Evolutionary conservation across 305 asterid species (phyloP).

Genomic region (Ilex paraguariensis): DNA sequence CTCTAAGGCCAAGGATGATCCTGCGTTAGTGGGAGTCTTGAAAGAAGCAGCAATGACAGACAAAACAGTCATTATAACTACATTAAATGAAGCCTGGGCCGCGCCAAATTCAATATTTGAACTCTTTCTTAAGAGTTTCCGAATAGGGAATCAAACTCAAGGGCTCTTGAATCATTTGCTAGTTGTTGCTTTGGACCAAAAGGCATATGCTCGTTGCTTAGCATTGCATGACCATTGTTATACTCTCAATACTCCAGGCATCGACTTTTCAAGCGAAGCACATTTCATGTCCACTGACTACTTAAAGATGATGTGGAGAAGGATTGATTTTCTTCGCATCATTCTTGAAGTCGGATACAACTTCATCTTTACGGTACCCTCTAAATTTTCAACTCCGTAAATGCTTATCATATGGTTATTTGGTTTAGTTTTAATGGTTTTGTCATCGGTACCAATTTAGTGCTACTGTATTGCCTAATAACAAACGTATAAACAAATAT

Average conservation of each 20-base stretch:
- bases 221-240: constrained; percentile 31
- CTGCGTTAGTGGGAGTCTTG: constrained; percentile 27
- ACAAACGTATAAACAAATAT: no score
- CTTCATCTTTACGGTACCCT: constrained; percentile 43
- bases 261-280: constrained; percentile 42
- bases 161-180: constrained; percentile 44
- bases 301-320: constrained; percentile 57
- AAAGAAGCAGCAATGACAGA: constrained; percentile 41
- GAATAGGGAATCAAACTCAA: constrained; percentile 40
- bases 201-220: constrained; percentile 39
- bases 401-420: background rate
- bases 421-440: no score
- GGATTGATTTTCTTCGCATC: constrained; percentile 34
- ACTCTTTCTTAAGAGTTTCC: constrained; percentile 51
- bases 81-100: constrained; percentile 58
- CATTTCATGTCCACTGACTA: constrained; percentile 38
- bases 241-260: constrained; percentile 28
- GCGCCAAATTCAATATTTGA: constrained; percentile 42
- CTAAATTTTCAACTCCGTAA: background rate
- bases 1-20: constrained; percentile 19
- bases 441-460: no score
- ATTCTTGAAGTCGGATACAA: constrained; percentile 47
- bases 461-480: no score
- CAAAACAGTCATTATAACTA: constrained; percentile 53
- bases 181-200: constrained; percentile 48